Base-by-base conservation (phyloP, 2,329 filamentous ascomycete species). In the Metarhizium sp. region DNA sequence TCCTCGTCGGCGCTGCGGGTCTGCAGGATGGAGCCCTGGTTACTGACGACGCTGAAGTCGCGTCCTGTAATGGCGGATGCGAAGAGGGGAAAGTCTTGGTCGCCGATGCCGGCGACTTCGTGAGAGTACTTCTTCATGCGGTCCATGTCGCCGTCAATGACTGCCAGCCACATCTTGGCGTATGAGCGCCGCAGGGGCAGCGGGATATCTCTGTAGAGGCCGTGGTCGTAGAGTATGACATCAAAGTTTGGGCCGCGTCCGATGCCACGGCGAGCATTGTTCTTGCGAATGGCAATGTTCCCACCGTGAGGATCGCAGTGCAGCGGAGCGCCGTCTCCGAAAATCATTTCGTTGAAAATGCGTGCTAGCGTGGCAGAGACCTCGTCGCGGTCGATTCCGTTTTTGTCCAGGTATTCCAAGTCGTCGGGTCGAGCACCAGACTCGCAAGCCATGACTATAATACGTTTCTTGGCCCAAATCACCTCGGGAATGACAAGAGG, bases 291-390 rank as follows among this genome's bases (percentile, higher is more conserved):
- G 25, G 94, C 92, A 55, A 99, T 87, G 66, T 99, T 99, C 49
- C 94, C 94, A 50, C 92, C 94, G 66, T 99, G 94, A 0, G 94
- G 94, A 67, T 99, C 94, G 72, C 94, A 99, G 73, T 99, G 94
- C 43, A 99, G 75, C 0, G 94, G 91, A 0, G 92, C 92, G 57
- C 86, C 81, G 53, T 86, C 82, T 51, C 92, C 92, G 62, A 99
- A 99, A 62, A 99, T 96, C 94, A 99, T 99, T 69, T 97, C 92
- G 75, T 99, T 99, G 79, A 99, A 99, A 57, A 99, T 90, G 57
- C 86, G 85, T 0, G 94, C 87, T 4, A 99, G 77, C 0, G 91
- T 88, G 1, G 92, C 92, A 0, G 92, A 95, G 5, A 99, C 94
- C 71, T 97, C 92, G 66, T 97, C 94, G 20, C 94, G 85, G 70